Evolutionary conservation across 2,329 filamentous ascomycete genomes (phyloP).

Genomic region (Colletotrichum navitas): DNA sequence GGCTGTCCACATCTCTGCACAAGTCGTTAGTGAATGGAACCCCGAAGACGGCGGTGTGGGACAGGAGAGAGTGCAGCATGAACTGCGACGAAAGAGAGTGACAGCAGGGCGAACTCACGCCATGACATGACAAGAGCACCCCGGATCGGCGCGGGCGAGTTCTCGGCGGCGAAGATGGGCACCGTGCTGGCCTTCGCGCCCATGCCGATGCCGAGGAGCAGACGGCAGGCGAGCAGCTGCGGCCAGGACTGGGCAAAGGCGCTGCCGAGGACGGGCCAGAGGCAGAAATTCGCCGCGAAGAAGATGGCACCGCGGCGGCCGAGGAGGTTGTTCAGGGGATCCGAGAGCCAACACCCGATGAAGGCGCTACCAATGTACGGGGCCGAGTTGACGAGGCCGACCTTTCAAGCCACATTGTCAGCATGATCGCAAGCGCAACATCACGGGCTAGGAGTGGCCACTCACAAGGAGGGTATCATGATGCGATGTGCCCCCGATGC

Average conservation of each 20-base stretch:
- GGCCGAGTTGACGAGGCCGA: conserved; percentile 70
- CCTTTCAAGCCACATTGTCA: conserved; percentile 66
- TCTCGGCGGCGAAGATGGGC: conserved; percentile 83
- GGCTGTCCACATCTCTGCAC: conserved; percentile 75
- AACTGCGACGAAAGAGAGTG: too few species aligned
- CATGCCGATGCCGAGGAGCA: conserved; percentile 83
- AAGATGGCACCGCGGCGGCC: conserved; percentile 77
- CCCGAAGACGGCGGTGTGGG: not conserved
- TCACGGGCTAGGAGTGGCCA: not conserved
- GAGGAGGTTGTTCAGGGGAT: conserved; percentile 73
- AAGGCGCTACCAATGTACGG: conserved; percentile 60
- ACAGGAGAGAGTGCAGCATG: not conserved
- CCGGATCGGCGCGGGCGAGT: conserved; percentile 75
- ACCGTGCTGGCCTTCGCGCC: conserved; percentile 79
- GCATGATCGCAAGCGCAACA: conserved; percentile 35
- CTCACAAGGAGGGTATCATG: conserved; percentile 59
- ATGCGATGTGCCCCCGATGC: conserved; percentile 59
- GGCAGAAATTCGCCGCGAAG: conserved; percentile 78
- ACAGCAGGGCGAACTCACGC: conserved; percentile 6
- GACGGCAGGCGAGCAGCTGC: conserved; percentile 77
- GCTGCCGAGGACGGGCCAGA: conserved; percentile 77
- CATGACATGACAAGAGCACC: conserved; percentile 66
- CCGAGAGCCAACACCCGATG: conserved; percentile 79
- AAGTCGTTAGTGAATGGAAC: conserved; percentile 60
- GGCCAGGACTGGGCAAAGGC: conserved; percentile 79